Evolutionary conservation across 2,329 filamentous ascomycete genomes (phyloP).

Genomic region (Xylariaceae sp.): DNA sequence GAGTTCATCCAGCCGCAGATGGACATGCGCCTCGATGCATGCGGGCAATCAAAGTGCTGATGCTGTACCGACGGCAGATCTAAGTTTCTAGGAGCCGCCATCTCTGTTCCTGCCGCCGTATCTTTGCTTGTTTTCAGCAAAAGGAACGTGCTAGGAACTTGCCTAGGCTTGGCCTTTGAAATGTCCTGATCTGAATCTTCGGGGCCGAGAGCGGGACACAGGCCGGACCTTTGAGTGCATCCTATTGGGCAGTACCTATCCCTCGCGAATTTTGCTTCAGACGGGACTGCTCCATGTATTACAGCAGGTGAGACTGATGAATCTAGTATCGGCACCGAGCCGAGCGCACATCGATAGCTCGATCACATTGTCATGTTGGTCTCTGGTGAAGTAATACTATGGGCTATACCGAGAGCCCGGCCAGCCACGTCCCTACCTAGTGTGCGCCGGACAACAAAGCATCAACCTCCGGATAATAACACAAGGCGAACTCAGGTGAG

Average conservation of each 20-base stretch:
- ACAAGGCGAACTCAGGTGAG: constrained; percentile 14
- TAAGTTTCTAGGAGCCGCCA: too few relatives aligned
- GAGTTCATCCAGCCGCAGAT: too few relatives aligned
- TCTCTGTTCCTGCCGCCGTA: too few relatives aligned
- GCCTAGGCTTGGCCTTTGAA: too few relatives aligned
- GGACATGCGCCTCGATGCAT: too few relatives aligned
- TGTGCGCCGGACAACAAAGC: constrained; percentile 14
- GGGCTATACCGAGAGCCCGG: constrained; percentile 6
- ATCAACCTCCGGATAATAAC: background rate
- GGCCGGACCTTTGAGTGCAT: too few relatives aligned
- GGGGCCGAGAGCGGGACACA: background rate
- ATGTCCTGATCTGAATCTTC: background rate
- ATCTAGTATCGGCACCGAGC: background rate
- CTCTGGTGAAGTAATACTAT: background rate
- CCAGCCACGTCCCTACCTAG: constrained; percentile 2
- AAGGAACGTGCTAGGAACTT: too few relatives aligned
- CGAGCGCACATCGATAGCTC: background rate
- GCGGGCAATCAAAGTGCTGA: too few relatives aligned
- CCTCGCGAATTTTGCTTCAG: background rate
- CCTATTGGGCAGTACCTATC: too few relatives aligned
- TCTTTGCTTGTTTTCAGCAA: too few relatives aligned
- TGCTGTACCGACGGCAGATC: too few relatives aligned
- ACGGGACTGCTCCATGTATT: background rate
- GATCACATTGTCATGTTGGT: too few relatives aligned
- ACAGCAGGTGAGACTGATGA: background rate